These are phyloP conservation scores for Rhizopogon salebrosus DNA, from an alignment of 768 basidiomycete genomes.

Conservation along the genomic window DNA sequence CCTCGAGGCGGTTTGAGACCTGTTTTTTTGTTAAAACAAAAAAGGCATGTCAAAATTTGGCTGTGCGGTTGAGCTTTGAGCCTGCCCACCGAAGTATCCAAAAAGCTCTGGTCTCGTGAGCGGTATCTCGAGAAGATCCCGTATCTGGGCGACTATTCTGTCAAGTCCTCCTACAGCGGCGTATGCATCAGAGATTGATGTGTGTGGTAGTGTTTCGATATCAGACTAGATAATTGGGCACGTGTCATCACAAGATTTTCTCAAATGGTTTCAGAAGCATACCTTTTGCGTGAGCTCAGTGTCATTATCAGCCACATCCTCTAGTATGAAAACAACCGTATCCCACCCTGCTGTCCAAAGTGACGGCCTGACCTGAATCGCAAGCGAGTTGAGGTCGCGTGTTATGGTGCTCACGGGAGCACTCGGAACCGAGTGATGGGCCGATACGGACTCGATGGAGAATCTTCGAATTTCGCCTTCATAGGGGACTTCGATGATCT, in stretches of 20 bases:
- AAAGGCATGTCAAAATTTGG: slow-evolving; percentile 11
- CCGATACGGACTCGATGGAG: slow-evolving; percentile 42
- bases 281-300: slow-evolving; percentile 29
- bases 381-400: slow-evolving; percentile 38
- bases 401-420: slow-evolving; percentile 30
- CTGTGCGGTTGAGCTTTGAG: not conserved
- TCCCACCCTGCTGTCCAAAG: slow-evolving; percentile 73
- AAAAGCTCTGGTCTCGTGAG: slow-evolving; percentile 80
- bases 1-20: slow-evolving; percentile 96
- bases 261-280: slow-evolving; percentile 8
- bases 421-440: slow-evolving; percentile 14
- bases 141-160: slow-evolving; percentile 82
- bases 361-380: slow-evolving; percentile 32
- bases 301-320: slow-evolving; percentile 22
- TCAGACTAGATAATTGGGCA: slow-evolving; percentile 32
- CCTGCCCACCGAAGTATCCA: slow-evolving; percentile 57
- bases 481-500: slow-evolving; percentile 58
- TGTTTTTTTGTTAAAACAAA: slow-evolving; percentile 18
- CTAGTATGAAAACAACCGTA: slow-evolving; percentile 43
- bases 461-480: slow-evolving; percentile 60
- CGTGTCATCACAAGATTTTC: slow-evolving; percentile 8
- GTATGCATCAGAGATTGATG: slow-evolving; percentile 54
- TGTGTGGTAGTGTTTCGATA: slow-evolving; percentile 43
- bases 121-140: slow-evolving; percentile 82
- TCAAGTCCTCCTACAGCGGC: slow-evolving; percentile 81